Conservation (phyloP, 2,329 filamentous ascomycete species). For the Elsinoe australis region DNA sequence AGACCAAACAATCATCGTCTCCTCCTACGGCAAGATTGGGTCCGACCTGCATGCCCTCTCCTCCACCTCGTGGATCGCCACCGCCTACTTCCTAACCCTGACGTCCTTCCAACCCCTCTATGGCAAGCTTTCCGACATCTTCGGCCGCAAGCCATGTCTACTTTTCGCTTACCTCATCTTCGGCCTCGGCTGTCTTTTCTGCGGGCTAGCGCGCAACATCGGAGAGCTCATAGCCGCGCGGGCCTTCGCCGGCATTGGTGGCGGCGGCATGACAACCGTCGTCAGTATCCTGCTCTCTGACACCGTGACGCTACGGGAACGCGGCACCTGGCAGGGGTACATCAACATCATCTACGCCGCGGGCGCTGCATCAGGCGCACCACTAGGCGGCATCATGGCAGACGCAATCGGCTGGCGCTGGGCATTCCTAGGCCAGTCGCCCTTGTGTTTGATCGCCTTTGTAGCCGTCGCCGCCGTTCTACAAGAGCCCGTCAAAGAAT, state of each 20-base stretch:
- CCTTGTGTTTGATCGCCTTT: slow-evolving; percentile 59
- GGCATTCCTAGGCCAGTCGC: slow-evolving; percentile 65
- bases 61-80: slow-evolving; percentile 68
- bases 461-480: slow-evolving; percentile 56
- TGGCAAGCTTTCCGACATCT: slow-evolving; percentile 63
- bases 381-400: slow-evolving; percentile 62
- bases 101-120: slow-evolving; percentile 70
- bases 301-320: slow-evolving; percentile 59
- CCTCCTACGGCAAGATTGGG: slow-evolving; percentile 71
- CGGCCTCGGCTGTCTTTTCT: slow-evolving; percentile 55
- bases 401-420: slow-evolving; percentile 70
- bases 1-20: slow-evolving; percentile 70
- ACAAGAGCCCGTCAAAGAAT: slow-evolving; percentile 51
- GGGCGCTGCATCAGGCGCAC: slow-evolving; percentile 62
- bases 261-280: slow-evolving; percentile 64
- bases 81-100: slow-evolving; percentile 63
- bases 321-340: slow-evolving; percentile 66
- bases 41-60: slow-evolving; percentile 67
- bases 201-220: slow-evolving; percentile 57
- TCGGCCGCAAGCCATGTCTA: slow-evolving; percentile 59
- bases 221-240: slow-evolving; percentile 58
- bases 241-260: slow-evolving; percentile 57
- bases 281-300: slow-evolving; percentile 64
- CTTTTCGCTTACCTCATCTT: slow-evolving; percentile 59
- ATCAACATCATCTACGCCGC: slow-evolving; percentile 64